Evolutionary conservation across 768 basidiomycete genomes (phyloP), one percentile per base, ranked within the genome.

Genomic region (Lentinula edodes): DNA sequence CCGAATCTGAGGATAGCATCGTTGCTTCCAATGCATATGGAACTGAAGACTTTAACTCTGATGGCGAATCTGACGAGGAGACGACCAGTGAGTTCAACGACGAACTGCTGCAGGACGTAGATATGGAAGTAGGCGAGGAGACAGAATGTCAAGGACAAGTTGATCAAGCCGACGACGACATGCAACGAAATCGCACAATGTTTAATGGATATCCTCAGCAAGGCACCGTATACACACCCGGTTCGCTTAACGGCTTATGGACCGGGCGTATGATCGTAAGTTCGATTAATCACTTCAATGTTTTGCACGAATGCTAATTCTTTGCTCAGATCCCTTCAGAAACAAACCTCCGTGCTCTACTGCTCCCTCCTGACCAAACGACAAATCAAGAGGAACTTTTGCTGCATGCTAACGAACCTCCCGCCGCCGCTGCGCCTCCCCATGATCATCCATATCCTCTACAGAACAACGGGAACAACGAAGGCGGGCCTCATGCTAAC

Each of bases 251-350:
- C 38, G 85, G 85, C 1, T 73, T 82, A 7, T 87, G 82, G 85
- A 79, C 85, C 62, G 89, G 89, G 3, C 75, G 83, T 18, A 78
- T 87, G 70, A 72, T 85, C 60, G 87, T 89, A 58, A 62, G 85
- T 80, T 6, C 0, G 6, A 8, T 54, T 36, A 4, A 54, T 42
- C 0, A 42, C n/a, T 20, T 55, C 39, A 28, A 28, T 28, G 28
- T 39, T 46, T 55, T 42, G 2, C 32, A 32, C 28, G 15, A 15
- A 10, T 8, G 5, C 35, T 35, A n/a, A 42, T 52, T 20, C 12
- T 3, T 48, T 39, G 18, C 32, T n/a, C 43, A 75, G 74, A 70
- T 73, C 32, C 70, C 73, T n/a, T 51, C 53, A 0, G 52, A 63
- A 63, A 63, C 35, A 18, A 61, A 18, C 42, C 59, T 60, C 56